A percentile compares a stretch with the other conserved stretches of the same genome.
These are phyloP conservation scores for Fallopia convolvulus DNA, from an alignment of 148 eudicot genomes.

Conservation along the genomic window DNA sequence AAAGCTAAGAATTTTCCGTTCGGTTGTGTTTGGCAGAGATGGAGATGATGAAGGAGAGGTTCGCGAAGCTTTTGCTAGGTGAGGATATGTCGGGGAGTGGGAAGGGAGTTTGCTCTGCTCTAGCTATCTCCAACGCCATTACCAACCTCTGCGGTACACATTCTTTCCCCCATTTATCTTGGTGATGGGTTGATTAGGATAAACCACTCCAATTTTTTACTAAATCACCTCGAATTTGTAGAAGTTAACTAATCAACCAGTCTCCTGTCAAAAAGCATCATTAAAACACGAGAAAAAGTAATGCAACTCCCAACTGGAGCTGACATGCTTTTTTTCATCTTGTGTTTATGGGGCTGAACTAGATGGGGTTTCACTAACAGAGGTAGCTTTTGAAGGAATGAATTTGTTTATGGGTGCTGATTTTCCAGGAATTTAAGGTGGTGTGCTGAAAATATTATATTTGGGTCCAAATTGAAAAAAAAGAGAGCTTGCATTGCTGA, in stretches of 20 bases:
- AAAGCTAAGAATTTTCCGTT: neutral
- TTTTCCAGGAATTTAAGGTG: neutral
- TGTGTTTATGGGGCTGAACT: no score
- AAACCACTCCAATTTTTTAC: neutral
- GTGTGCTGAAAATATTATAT: neutral
- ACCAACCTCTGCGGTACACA: conserved; percentile 78
- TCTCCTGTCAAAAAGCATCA: neutral
- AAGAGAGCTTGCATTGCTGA: neutral
- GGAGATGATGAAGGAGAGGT: conserved; percentile 95
- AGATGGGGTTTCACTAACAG: neutral
- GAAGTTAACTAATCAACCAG: neutral
- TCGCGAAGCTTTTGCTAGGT: conserved; percentile 82
- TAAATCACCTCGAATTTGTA: neutral
- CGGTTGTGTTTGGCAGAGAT: conserved; percentile 30
- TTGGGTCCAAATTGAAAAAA: neutral
- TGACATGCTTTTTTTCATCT: neutral
- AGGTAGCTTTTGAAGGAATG: neutral
- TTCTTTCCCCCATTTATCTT: neutral
- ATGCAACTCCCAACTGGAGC: neutral
- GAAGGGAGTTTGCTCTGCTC: conserved; percentile 74
- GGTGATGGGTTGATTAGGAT: neutral
- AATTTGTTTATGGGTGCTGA: neutral
- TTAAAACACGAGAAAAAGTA: neutral
- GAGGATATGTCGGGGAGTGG: conserved; percentile 99
- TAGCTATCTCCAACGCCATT: conserved; percentile 89